Conservation (phyloP, 2,329 filamentous ascomycete species). For the Trematosphaeria pertusa region DNA sequence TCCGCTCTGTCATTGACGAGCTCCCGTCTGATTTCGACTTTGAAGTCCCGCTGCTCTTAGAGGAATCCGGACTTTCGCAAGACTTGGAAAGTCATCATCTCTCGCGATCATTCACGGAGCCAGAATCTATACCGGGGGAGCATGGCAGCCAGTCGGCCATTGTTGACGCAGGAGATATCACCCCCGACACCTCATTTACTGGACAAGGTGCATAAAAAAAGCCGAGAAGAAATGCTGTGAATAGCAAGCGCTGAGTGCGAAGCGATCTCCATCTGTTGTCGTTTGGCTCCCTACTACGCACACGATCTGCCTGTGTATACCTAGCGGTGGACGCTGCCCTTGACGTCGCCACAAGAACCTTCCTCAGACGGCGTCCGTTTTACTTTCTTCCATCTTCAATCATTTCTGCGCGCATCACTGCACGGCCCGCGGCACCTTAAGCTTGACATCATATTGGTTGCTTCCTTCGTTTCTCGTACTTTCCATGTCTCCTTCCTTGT, state of each 20-base stretch:
- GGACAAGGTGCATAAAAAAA: conserved; percentile 11
- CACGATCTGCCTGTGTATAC: conserved; percentile 12
- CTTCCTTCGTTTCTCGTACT: too few relatives aligned
- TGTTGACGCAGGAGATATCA: too few relatives aligned
- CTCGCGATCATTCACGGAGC: too few relatives aligned
- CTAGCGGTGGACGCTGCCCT: conserved; percentile 7
- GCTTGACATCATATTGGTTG: too few relatives aligned
- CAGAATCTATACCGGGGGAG: too few relatives aligned
- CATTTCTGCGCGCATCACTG: too few relatives aligned
- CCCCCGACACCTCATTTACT: conserved; percentile 14
- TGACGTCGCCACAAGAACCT: conserved; percentile 3
- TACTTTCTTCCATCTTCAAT: too few relatives aligned
- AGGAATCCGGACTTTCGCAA: conserved; percentile 8
- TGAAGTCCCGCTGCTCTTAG: conserved; percentile 7
- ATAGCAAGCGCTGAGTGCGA: conserved; percentile 13
- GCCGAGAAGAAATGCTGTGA: conserved; percentile 11
- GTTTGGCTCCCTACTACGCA: conserved; percentile 11
- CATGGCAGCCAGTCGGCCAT: too few relatives aligned
- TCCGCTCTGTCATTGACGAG: conserved; percentile 19
- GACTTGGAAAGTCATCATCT: too few relatives aligned
- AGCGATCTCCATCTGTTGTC: conserved; percentile 11
- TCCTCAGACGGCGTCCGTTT: too few relatives aligned
- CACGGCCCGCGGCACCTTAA: too few relatives aligned
- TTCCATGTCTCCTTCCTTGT: too few relatives aligned
- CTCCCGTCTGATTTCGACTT: conserved; percentile 14